A percentile compares a stretch with the other conserved stretches of the same genome.
phyloP scores from a whole-genome alignment of 495 filamentous ascomycete genomes.

The Xylaria flabelliformis region DNA sequence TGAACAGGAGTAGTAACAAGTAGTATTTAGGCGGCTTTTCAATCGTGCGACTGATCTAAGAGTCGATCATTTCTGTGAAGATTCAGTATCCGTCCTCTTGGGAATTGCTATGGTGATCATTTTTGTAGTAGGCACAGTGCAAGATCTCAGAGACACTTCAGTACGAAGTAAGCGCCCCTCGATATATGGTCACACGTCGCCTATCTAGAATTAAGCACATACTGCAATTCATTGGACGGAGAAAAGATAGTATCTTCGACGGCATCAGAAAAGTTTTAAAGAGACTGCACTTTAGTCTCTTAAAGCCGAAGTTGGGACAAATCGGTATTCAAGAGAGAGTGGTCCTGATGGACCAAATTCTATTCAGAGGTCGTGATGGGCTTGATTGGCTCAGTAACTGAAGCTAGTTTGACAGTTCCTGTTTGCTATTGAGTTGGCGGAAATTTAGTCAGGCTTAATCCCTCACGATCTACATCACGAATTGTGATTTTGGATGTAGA shows the following conservation, averaged over 20 bases:
- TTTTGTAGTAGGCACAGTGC: background rate
- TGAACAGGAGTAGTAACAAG: too few species aligned
- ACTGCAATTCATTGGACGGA: background rate
- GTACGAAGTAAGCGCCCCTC: background rate
- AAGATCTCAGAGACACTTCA: background rate
- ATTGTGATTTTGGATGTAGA: background rate
- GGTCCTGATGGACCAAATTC: background rate
- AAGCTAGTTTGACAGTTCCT: constrained; percentile 2
- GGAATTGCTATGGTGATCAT: constrained; percentile 1
- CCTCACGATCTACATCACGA: background rate
- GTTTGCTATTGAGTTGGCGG: background rate
- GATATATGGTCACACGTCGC: background rate
- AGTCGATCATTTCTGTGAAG: constrained; percentile 4
- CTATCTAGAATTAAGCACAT: background rate
- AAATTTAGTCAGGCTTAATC: background rate
- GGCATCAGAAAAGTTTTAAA: background rate
- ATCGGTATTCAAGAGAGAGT: too few species aligned
- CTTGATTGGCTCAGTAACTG: background rate
- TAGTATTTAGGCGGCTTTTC: too few species aligned
- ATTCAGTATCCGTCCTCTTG: constrained; percentile 4
- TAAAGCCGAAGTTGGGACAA: background rate
- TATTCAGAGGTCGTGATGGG: background rate
- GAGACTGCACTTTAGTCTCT: background rate
- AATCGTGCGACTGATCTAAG: constrained; percentile 11
- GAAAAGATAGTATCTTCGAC: background rate